Evolutionary conservation across 305 asterid species (phyloP), one percentile per base, ranked within the genome.

Genomic region (Rubia peregrina): DNA sequence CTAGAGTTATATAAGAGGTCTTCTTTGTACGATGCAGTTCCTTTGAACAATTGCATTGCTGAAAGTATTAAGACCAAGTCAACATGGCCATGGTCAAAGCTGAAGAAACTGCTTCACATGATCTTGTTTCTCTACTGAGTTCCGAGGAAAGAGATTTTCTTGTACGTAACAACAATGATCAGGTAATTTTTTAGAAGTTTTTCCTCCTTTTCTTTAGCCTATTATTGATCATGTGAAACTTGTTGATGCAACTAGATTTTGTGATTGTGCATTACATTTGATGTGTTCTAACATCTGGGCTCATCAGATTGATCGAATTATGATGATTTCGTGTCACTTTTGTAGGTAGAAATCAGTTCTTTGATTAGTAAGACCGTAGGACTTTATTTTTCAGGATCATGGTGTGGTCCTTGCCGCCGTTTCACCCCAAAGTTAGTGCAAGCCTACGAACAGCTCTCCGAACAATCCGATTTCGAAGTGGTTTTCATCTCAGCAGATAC

Each of bases 401-500:
- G 80, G 81, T 80, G 80, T 60, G 72, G 72, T 30, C 81, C 81
- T 71, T 71, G 84, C 63, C 73, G 64, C 44, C 62, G 75, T 22
- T 80, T 80, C 55, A 80, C 77, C 8, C 77, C 81, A 61, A 71
- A 60, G 21, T 72, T 80, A 63, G 65, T 8, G 44, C 69, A 80
- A 63, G 68, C 56, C 46, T 77, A 80, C 1, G 57, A 77, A 46
- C 48, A 55, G 59, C 36, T 80, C 0, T 66, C 61, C 11, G 53
- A 61, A 21, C 68, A 48, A 46, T 70, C 33, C 46, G 76, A 55
- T 7, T 74, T 77, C 61, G 81, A 80, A 70, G 67, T 80, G 26
- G 77, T 80, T 26, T 77, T 80, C 51, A 63, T 77, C 17, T 80
- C 84, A 41, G 74, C 76, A 48, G 84, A 80, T 72, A 73, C 57